Base-by-base conservation (phyloP, 2,329 filamentous ascomycete species). In the Nakataea oryzae region DNA sequence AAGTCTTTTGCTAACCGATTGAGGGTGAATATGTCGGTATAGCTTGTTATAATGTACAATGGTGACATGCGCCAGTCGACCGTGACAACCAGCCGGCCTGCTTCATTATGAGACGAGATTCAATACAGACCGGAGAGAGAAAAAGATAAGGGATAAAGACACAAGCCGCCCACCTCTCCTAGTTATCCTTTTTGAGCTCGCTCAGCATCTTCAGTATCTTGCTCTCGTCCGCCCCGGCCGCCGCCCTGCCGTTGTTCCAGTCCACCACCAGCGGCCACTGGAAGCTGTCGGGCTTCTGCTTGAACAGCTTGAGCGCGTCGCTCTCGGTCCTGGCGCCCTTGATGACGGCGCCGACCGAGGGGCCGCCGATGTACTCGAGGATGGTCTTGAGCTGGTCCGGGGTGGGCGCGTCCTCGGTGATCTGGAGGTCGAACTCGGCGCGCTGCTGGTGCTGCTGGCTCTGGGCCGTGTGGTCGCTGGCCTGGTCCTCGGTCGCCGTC, bases 221-320 rank as follows among this genome's bases (percentile, higher is more conserved):
- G 21, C 91, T 96, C 78, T 96, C 88, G 66, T 89, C 87, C 60
- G 90, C 90, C 26, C 91, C 90, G 29, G 85, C 78, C 77, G 89
- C 79, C 58, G 87, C 93, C 73, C 86, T 89, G 66, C 93, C 95
- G 73, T 93, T 93, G 72, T 89, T 91, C 95, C 95, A 97, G 73
- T 97, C 93, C 61, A 97, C 93, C 78, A 95, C 90, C 73, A 97
- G 76, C 29, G 93, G 93, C 67, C 87, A 78, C 69, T 88, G 78
- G 74, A 97, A 93, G 69, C 74, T 84, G 32, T 85, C 81, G 2
- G 77, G 76, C 74, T 83, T 87, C 75, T 88, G 81, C 74, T 88
- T 90, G 70, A 96, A 86, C 75, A 84, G 89, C 75, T 83, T 88
- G 71, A 97, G 67, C 2, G 93, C 95, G 74, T 97, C 93, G 65